Conservation (phyloP, 2,329 filamentous ascomycete genomes). For the Aspergillus spinulosporus region DNA sequence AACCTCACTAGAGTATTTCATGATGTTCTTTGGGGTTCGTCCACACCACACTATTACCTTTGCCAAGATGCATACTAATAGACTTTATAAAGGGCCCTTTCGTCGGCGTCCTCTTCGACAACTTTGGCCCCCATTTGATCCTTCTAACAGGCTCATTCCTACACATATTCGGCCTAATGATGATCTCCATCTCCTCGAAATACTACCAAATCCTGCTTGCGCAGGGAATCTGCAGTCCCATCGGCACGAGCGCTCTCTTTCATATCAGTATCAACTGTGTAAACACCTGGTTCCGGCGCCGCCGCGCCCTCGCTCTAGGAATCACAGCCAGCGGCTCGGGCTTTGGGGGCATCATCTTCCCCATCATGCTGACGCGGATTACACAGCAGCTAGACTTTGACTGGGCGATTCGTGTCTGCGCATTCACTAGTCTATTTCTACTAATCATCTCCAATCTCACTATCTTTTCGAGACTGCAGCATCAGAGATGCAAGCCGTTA, state of each 20-base stretch:
- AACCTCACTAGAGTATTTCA: conserved; percentile 16
- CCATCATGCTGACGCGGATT: conserved; percentile 59
- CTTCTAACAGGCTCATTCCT: conserved; percentile 52
- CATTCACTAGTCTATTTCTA: conserved; percentile 62
- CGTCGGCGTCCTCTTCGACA: conserved; percentile 47
- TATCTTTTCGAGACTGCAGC: conserved; percentile 48
- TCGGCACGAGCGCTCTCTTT: conserved; percentile 53
- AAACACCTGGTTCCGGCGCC: conserved; percentile 56
- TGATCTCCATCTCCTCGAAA: conserved; percentile 52
- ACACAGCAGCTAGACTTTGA: conserved; percentile 54
- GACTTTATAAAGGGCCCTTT: conserved; percentile 13
- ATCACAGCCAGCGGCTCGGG: conserved; percentile 56
- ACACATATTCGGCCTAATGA: conserved; percentile 60
- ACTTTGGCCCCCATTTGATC: conserved; percentile 59
- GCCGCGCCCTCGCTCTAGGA: conserved; percentile 56
- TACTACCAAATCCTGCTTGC: conserved; percentile 59
- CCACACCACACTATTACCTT: not conserved
- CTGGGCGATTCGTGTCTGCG: conserved; percentile 57
- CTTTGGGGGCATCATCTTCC: conserved; percentile 59
- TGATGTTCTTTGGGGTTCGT: conserved; percentile 21
- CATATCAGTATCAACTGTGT: conserved; percentile 39
- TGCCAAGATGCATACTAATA: not conserved
- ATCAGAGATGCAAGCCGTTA: conserved; percentile 8
- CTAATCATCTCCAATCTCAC: conserved; percentile 51
- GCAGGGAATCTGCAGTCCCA: conserved; percentile 54